Conservation (phyloP, 2,329 filamentous ascomycete species). For the Aphanoascus verrucosus region DNA sequence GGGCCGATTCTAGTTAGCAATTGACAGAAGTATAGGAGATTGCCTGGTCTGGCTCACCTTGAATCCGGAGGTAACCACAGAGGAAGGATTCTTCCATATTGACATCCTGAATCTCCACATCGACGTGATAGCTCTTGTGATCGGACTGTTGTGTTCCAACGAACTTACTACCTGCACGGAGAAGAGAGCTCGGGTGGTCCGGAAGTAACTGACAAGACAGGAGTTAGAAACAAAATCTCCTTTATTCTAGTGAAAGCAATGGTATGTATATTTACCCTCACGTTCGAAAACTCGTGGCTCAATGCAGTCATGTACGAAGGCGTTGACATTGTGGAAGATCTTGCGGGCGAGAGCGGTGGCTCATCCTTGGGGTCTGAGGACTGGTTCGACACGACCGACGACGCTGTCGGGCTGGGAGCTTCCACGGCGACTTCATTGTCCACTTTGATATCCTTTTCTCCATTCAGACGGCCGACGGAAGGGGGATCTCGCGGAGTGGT, state of each 20-base stretch:
- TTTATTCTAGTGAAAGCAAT: constrained; percentile 7
- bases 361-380: constrained; percentile 7
- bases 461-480: background rate
- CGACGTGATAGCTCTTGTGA: constrained; percentile 83
- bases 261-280: constrained; percentile 39
- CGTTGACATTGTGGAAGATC: constrained; percentile 25
- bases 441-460: background rate
- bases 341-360: constrained; percentile 22
- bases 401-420: constrained; percentile 1
- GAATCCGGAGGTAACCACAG: constrained; percentile 88
- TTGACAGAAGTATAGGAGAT: background rate
- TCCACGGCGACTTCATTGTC: background rate
- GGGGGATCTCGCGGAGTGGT: background rate
- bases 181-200: constrained; percentile 70
- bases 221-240: background rate
- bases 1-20: constrained; percentile 10
- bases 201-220: constrained; percentile 52
- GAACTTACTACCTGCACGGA: constrained; percentile 81
- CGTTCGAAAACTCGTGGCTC: constrained; percentile 46
- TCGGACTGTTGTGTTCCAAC: constrained; percentile 87
- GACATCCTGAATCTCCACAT: constrained; percentile 94
- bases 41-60: constrained; percentile 50
- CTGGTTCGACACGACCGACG: background rate
- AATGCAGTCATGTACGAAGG: constrained; percentile 37
- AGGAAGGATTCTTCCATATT: constrained; percentile 89